Conservation (phyloP, 495 filamentous ascomycete genomes). For the Amphirosellinia nigrospora region DNA sequence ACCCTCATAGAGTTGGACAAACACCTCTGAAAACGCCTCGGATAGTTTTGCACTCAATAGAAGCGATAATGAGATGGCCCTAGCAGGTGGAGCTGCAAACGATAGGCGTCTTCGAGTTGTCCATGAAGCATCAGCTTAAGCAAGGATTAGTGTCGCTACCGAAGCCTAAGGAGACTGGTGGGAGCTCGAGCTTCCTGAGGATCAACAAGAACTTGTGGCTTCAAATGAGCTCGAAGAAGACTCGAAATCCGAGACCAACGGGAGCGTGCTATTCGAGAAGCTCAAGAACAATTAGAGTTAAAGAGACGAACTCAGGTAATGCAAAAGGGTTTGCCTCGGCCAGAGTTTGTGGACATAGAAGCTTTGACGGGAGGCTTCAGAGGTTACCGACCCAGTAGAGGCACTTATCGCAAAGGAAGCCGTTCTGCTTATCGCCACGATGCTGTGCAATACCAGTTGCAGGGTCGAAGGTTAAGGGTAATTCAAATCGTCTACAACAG, state of each 20-base stretch:
- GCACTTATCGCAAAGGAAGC: conserved; percentile 74
- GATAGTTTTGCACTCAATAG: conserved; percentile 88
- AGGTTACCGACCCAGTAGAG: conserved; percentile 45
- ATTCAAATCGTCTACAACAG: conserved; percentile 62
- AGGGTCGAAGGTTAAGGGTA: conserved; percentile 67
- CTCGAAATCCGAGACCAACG: conserved; percentile 77
- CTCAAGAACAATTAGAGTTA: conserved; percentile 75
- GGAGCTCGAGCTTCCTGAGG: conserved; percentile 91
- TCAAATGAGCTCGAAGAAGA: conserved; percentile 74
- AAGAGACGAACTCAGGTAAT: conserved; percentile 87
- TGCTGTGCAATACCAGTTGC: conserved; percentile 71
- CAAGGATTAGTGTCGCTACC: conserved; percentile 81
- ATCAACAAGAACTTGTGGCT: conserved; percentile 67
- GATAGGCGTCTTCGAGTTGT: conserved; percentile 79
- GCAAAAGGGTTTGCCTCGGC: conserved; percentile 82
- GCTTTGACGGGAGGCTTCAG: conserved; percentile 64
- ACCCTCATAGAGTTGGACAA: conserved; percentile 74
- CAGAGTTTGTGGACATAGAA: conserved; percentile 72
- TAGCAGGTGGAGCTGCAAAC: conserved; percentile 76
- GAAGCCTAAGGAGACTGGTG: conserved; percentile 87
- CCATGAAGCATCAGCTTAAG: conserved; percentile 71
- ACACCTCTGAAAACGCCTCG: conserved; percentile 92
- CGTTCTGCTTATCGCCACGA: conserved; percentile 83
- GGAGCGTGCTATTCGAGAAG: conserved; percentile 69
- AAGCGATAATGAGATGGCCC: conserved; percentile 65